These are phyloP conservation scores for Syzygium malaccense DNA, from an alignment of 441 rosid species.

Conservation along the genomic window DNA sequence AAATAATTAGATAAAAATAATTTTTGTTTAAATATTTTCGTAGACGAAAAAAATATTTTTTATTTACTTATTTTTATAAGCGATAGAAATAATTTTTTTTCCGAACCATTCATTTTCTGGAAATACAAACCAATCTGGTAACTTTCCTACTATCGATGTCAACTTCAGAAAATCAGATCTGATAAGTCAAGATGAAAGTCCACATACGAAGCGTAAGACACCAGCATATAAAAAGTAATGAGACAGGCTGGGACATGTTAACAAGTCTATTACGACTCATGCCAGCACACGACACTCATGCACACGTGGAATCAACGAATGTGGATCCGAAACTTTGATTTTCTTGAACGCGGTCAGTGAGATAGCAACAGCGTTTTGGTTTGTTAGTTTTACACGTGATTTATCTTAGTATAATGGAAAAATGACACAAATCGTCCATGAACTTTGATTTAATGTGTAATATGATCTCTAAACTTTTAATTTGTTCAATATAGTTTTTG, in stretches of 20 bases:
- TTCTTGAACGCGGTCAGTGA: not conserved
- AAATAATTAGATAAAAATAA: too few species aligned
- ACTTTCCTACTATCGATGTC: not conserved
- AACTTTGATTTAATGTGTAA: too few species aligned
- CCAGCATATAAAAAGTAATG: not conserved
- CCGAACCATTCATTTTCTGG: rapidly evolving
- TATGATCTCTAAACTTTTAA: too few species aligned
- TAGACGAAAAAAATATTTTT: rapidly evolving
- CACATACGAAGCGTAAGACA: rapidly evolving
- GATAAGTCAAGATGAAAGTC: not conserved
- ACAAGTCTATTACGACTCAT: not conserved
- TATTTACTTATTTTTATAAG: not conserved
- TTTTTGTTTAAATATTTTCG: too few species aligned
- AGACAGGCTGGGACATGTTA: not conserved
- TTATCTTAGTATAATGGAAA: not conserved
- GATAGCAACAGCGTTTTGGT: not conserved
- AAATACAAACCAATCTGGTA: too few species aligned
- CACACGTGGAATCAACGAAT: not conserved
- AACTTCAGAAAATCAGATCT: not conserved
- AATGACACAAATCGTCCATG: too few species aligned
- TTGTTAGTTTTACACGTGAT: not conserved
- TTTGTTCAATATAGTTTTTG: too few species aligned
- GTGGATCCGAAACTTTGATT: not conserved
- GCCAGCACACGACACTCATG: not conserved
- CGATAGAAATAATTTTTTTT: not conserved